phyloP scores from a whole-genome alignment of 2,329 filamentous ascomycete genomes.

The Penicillium crustosum region DNA sequence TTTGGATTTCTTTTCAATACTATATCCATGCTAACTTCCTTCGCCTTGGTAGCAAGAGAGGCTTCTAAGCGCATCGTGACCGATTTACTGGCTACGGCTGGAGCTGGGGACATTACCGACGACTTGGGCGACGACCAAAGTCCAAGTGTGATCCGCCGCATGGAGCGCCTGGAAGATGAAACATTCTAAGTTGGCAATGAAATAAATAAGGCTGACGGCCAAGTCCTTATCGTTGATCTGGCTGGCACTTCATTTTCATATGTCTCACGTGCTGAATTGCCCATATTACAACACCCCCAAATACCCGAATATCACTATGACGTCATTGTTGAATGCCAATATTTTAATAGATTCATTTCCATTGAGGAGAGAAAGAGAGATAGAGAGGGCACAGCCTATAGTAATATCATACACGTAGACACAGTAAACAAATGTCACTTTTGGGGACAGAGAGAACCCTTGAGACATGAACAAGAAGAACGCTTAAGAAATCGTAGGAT shows the following conservation, averaged over 20 bases:
- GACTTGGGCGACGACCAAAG: slow-evolving; percentile 43
- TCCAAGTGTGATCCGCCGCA: slow-evolving; percentile 47
- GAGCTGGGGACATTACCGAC: slow-evolving; percentile 42
- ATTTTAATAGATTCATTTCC: slow-evolving; percentile 10
- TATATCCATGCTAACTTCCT: background rate
- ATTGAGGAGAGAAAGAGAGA: slow-evolving; percentile 14
- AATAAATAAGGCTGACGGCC: background rate
- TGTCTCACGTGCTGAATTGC: too few relatives aligned
- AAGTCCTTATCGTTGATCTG: background rate
- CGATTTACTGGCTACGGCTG: slow-evolving; percentile 49
- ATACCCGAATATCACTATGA: background rate
- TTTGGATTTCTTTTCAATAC: background rate
- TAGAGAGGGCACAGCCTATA: slow-evolving; percentile 2
- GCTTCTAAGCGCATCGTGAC: slow-evolving; percentile 52
- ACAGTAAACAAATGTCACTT: slow-evolving; percentile 11
- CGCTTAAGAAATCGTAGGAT: slow-evolving; percentile 15
- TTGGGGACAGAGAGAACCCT: slow-evolving; percentile 9
- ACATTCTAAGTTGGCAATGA: slow-evolving; percentile 38
- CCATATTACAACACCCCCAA: background rate
- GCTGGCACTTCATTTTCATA: background rate
- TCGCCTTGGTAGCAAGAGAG: slow-evolving; percentile 43
- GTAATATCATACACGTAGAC: slow-evolving; percentile 19
- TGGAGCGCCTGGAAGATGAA: slow-evolving; percentile 46
- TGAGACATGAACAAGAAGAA: slow-evolving; percentile 6
- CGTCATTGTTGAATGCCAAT: background rate